Conservation (phyloP, 768 basidiomycete species). For the Auricularia auricula-judae region DNA sequence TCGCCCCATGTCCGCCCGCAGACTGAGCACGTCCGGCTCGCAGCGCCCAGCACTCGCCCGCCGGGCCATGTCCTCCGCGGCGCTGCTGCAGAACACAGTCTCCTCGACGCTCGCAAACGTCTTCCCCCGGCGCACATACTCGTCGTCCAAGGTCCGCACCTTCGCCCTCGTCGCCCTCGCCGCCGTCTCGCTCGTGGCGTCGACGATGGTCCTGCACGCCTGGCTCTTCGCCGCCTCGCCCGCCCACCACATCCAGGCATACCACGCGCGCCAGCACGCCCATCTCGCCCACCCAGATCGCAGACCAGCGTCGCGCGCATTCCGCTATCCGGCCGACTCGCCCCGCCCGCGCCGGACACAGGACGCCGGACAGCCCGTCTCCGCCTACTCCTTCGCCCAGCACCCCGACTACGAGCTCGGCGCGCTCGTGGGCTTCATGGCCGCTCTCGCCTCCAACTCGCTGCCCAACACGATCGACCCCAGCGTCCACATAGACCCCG, state of each 20-base stretch:
- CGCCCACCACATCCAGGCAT: constrained; percentile 18
- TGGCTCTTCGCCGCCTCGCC: constrained; percentile 22
- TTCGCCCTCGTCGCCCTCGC: constrained; percentile 45
- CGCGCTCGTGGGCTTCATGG: constrained; percentile 62
- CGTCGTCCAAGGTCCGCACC: neutral
- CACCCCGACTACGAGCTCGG: constrained; percentile 50
- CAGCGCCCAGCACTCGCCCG: neutral
- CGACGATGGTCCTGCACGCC: constrained; percentile 46
- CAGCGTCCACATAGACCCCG: constrained; percentile 55
- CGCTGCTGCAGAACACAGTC: neutral
- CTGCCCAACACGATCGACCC: constrained; percentile 61
- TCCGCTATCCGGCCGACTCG: neutral
- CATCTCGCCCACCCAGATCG: constrained; percentile 5
- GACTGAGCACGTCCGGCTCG: neutral
- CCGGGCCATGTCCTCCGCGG: neutral
- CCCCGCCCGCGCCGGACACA: constrained; percentile 34
- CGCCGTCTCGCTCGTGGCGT: constrained; percentile 37
- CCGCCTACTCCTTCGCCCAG: neutral
- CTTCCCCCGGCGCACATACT: neutral
- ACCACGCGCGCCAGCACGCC: constrained; percentile 20
- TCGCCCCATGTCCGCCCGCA: neutral
- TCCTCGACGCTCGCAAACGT: neutral
- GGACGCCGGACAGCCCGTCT: constrained; percentile 13
- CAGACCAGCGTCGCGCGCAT: constrained; percentile 8
- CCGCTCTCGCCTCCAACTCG: constrained; percentile 62